phyloP scores from a whole-genome alignment of 805 yeast genomes.

The Scheffersomyces ergatensis region DNA sequence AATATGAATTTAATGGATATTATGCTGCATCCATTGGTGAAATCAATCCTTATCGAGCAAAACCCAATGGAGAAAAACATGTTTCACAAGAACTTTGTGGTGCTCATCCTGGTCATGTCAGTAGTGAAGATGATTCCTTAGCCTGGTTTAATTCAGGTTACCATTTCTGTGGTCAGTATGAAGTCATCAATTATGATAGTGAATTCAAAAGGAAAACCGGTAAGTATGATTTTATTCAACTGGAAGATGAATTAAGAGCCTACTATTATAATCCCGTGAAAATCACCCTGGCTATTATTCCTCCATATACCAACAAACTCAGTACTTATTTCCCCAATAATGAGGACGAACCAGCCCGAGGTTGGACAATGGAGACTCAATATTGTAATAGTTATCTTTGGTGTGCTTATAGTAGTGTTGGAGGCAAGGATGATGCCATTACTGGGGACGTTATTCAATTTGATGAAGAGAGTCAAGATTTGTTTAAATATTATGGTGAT shows the following conservation, averaged over 20 bases:
- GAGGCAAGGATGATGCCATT: slow-evolving; percentile 39
- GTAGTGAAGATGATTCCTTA: slow-evolving; percentile 45
- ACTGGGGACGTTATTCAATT: slow-evolving; percentile 47
- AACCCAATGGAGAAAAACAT: slow-evolving; percentile 17
- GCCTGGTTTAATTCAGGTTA: slow-evolving; percentile 74
- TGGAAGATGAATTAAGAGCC: slow-evolving; percentile 13
- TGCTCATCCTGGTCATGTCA: slow-evolving; percentile 60
- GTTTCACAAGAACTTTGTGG: slow-evolving; percentile 47
- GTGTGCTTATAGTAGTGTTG: slow-evolving; percentile 59
- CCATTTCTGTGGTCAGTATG: slow-evolving; percentile 34
- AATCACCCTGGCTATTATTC: slow-evolving; percentile 47
- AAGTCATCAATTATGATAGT: slow-evolving; percentile 27
- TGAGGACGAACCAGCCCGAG: slow-evolving; percentile 46
- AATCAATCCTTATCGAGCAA: slow-evolving; percentile 22
- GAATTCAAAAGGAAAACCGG: slow-evolving; percentile 14
- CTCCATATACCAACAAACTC: slow-evolving; percentile 29
- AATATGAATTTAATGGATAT: slow-evolving; percentile 19
- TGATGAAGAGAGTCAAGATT: slow-evolving; percentile 21
- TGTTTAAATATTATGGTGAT: slow-evolving; percentile 45
- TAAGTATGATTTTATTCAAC: too few relatives aligned
- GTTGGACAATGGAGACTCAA: slow-evolving; percentile 50
- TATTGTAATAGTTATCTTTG: slow-evolving; percentile 56
- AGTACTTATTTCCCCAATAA: slow-evolving; percentile 24
- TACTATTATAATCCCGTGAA: slow-evolving; percentile 29
- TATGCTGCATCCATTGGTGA: slow-evolving; percentile 25